These are phyloP conservation scores for Raddia guianensis DNA, from an alignment of 176 grass and related monocot species.

Conservation along the genomic window DNA sequence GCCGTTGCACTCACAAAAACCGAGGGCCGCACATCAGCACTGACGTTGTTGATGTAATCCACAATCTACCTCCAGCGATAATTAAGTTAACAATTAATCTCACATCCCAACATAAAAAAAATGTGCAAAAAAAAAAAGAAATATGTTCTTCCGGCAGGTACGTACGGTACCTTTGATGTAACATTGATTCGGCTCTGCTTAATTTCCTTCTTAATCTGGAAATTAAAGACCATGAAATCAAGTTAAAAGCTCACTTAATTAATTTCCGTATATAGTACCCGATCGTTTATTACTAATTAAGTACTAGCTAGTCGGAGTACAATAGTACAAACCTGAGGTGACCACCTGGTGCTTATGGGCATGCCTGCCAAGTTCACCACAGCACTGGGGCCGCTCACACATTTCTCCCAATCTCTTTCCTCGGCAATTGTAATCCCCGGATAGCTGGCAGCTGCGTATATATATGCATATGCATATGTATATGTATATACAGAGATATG, in stretches of 20 bases:
- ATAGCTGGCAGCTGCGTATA: conserved; percentile 55
- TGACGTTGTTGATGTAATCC: conserved; percentile 65
- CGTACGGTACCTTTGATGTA: conserved; percentile 67
- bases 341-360: conserved; percentile 94
- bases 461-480: no score
- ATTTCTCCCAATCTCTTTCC: conserved; percentile 70
- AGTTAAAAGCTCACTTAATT: no score
- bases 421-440: conserved; percentile 68
- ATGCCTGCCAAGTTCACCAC: conserved; percentile 93
- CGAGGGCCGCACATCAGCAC: conserved; percentile 46
- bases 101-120: no score
- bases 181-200: conserved; percentile 76
- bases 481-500: no score
- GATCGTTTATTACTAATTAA: no score
- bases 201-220: conserved; percentile 88
- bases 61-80: conserved; percentile 62
- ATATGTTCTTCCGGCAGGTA: not conserved
- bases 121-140: not conserved
- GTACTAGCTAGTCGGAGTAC: not conserved
- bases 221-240: not conserved
- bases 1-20: conserved; percentile 95
- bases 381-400: conserved; percentile 59
- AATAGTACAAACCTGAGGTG: conserved; percentile 65
- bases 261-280: no score
- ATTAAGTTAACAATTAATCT: conserved; percentile 7